Evolutionary conservation across 768 basidiomycete genomes (phyloP).

Genomic region (Termitomyces sp.): DNA sequence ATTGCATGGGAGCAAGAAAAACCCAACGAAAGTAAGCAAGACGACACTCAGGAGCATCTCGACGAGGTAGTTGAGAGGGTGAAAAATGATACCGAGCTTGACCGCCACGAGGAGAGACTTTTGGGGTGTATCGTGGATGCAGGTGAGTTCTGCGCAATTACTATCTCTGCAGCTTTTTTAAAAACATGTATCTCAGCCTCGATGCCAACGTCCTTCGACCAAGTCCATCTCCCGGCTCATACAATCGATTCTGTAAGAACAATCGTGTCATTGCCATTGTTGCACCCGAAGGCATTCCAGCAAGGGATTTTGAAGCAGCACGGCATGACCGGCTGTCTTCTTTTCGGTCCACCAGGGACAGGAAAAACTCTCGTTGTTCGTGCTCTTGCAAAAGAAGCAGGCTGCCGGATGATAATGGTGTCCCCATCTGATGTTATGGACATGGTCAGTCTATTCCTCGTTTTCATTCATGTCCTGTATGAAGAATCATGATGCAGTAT

Average conservation of each 20-base stretch:
- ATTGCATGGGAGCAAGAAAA: conserved; percentile 24
- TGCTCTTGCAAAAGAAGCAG: conserved; percentile 90
- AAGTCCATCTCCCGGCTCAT: conserved; percentile 84
- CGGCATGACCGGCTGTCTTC: conserved; percentile 84
- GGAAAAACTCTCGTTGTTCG: conserved; percentile 90
- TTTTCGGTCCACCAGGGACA: conserved; percentile 89
- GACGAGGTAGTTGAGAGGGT: conserved; percentile 79
- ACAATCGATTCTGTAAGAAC: conserved; percentile 93
- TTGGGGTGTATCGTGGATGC: conserved; percentile 86
- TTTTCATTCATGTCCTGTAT: not conserved
- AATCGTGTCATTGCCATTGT: conserved; percentile 83
- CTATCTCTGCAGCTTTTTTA: conserved; percentile 9
- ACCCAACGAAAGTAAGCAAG: conserved; percentile 32
- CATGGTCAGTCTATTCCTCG: conserved; percentile 55
- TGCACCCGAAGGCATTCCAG: conserved; percentile 85
- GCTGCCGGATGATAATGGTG: conserved; percentile 88
- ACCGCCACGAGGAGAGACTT: conserved; percentile 76
- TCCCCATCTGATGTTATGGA: conserved; percentile 95
- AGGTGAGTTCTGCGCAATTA: conserved; percentile 32
- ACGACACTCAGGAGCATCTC: conserved; percentile 32
- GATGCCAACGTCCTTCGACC: conserved; percentile 79
- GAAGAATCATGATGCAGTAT: conserved; percentile 43
- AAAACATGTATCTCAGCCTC: conserved; percentile 39
- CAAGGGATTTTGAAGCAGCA: conserved; percentile 90
- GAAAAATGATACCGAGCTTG: conserved; percentile 72